These are phyloP conservation scores for Mycena alexandri DNA, from an alignment of 768 basidiomycete species.

Conservation along the genomic window DNA sequence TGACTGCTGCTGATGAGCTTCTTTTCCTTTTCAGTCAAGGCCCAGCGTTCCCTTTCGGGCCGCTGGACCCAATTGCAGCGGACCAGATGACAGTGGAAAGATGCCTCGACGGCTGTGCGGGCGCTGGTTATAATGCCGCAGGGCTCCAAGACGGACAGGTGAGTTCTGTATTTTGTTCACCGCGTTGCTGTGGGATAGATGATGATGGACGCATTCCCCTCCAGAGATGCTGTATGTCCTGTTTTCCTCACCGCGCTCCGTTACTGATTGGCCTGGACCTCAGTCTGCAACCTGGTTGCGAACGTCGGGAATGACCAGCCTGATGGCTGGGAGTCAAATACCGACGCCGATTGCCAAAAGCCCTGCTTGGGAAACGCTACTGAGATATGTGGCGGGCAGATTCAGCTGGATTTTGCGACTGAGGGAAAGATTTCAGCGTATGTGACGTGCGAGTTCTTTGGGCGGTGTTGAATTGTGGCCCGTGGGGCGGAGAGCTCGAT, in stretches of 20 bases:
- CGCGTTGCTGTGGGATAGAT: too few relatives aligned
- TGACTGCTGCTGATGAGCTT: background rate
- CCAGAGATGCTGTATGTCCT: constrained; percentile 10
- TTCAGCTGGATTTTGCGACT: too few relatives aligned
- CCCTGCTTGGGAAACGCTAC: constrained; percentile 39
- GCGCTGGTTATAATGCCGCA: constrained; percentile 35
- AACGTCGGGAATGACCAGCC: background rate
- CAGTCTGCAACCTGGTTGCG: constrained; percentile 3
- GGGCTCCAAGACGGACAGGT: constrained; percentile 40
- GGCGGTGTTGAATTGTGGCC: too few relatives aligned
- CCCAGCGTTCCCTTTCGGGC: constrained; percentile 28
- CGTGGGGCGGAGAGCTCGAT: too few relatives aligned
- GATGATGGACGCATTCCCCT: background rate
- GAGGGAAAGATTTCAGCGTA: too few relatives aligned
- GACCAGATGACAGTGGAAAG: constrained; percentile 41
- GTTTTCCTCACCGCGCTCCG: background rate
- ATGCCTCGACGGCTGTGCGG: constrained; percentile 38
- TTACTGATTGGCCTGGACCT: background rate
- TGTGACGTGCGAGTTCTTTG: too few relatives aligned
- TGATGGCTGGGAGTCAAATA: constrained; percentile 36
- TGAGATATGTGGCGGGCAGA: constrained; percentile 37
- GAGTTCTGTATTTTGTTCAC: background rate
- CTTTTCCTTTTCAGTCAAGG: background rate
- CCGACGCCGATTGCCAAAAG: constrained; percentile 24
- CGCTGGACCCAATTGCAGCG: constrained; percentile 25